A percentile compares a stretch with the other conserved stretches of the same genome.
These are phyloP conservation scores for Ophiosphaerella narmari DNA, from an alignment of 2,329 filamentous ascomycete species.

Conservation along the genomic window DNA sequence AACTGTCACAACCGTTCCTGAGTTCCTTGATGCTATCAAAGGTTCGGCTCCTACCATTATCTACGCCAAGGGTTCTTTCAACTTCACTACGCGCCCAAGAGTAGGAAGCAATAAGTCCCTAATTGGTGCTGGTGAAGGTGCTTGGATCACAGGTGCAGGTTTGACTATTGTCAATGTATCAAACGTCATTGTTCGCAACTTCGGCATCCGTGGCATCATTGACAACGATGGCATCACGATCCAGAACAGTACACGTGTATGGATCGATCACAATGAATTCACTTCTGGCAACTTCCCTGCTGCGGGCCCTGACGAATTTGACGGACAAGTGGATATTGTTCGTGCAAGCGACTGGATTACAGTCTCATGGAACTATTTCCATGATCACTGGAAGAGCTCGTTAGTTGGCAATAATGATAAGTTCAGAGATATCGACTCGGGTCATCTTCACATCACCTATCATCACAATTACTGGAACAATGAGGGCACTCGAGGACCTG, in stretches of 20 bases:
- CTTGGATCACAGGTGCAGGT: conserved; percentile 52
- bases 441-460: conserved; percentile 67
- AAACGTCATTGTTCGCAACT: conserved; percentile 68
- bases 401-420: conserved; percentile 64
- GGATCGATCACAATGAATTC: conserved; percentile 72
- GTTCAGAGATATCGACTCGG: conserved; percentile 62
- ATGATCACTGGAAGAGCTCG: conserved; percentile 67
- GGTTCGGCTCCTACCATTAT: conserved; percentile 44
- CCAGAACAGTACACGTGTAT: conserved; percentile 59
- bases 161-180: conserved; percentile 57
- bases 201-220: conserved; percentile 63
- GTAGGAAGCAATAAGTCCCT: conserved; percentile 52
- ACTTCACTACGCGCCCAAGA: conserved; percentile 49
- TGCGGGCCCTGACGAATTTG: conserved; percentile 68
- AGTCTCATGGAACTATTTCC: conserved; percentile 57
- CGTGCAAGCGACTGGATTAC: conserved; percentile 67
- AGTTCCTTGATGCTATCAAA: conserved; percentile 34
- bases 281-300: conserved; percentile 59
- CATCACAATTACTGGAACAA: conserved; percentile 70
- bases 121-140: conserved; percentile 48
- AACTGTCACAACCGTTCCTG: conserved; percentile 32
- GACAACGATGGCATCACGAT: conserved; percentile 65
- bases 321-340: conserved; percentile 67
- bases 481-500: conserved; percentile 66
- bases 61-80: conserved; percentile 51